Conservation (phyloP, 495 filamentous ascomycete genomes). For the Aspergillus cavernicola region DNA sequence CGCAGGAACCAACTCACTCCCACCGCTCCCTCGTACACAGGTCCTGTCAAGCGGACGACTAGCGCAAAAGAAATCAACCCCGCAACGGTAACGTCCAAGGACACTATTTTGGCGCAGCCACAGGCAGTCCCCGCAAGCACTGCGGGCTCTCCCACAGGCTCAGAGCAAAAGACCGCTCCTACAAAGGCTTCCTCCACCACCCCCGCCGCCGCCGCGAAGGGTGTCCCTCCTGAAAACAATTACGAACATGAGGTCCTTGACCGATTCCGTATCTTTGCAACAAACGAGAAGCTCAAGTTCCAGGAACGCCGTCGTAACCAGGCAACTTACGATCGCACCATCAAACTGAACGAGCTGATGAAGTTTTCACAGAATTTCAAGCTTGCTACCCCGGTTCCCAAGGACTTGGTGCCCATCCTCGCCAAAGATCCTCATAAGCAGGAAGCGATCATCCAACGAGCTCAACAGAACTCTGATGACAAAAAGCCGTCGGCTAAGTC, state of each 20-base stretch:
- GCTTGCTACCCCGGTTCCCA: slow-evolving; percentile 82
- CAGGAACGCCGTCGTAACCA: slow-evolving; percentile 69
- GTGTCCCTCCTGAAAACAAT: slow-evolving; percentile 51
- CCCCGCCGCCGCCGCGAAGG: slow-evolving; percentile 46
- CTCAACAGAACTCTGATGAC: slow-evolving; percentile 59
- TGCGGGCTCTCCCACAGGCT: slow-evolving; percentile 20
- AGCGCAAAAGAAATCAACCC: slow-evolving; percentile 22
- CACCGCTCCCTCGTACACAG: slow-evolving; percentile 69
- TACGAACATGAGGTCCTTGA: slow-evolving; percentile 75
- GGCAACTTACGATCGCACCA: slow-evolving; percentile 68
- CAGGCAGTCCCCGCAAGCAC: slow-evolving; percentile 19
- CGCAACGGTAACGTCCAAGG: slow-evolving; percentile 18
- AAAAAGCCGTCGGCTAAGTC: slow-evolving; percentile 49
- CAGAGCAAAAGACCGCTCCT: slow-evolving; percentile 35
- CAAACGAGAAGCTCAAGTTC: slow-evolving; percentile 67
- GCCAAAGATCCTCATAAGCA: slow-evolving; percentile 94
- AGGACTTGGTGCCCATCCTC: slow-evolving; percentile 88
- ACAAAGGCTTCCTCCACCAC: slow-evolving; percentile 23
- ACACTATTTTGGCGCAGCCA: slow-evolving; percentile 34
- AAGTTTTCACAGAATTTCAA: slow-evolving; percentile 95
- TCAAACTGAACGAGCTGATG: slow-evolving; percentile 90
- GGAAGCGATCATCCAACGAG: slow-evolving; percentile 84
- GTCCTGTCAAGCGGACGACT: slow-evolving; percentile 19
- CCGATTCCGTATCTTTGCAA: slow-evolving; percentile 80
- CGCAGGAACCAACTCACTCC: slow-evolving; percentile 65